phyloP scores from a whole-genome alignment of 768 basidiomycete species.

The Macrocybe gigantea region DNA sequence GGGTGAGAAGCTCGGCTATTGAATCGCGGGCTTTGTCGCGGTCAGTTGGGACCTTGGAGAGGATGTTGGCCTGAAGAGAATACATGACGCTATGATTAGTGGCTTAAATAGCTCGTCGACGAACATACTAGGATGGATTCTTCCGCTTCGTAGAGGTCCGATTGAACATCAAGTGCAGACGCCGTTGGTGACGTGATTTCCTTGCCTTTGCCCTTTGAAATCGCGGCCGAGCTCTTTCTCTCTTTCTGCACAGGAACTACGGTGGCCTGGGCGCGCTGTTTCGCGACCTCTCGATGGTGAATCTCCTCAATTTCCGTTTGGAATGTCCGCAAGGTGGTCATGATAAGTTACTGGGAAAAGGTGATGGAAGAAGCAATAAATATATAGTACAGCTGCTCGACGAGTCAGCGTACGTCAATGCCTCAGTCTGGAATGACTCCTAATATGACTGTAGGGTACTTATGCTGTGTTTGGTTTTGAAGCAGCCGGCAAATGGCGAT shows the following conservation, averaged over 20 bases:
- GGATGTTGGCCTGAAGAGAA: conserved; percentile 34
- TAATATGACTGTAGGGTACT: too few relatives aligned
- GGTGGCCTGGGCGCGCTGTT: conserved; percentile 44
- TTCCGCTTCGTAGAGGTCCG: conserved; percentile 41
- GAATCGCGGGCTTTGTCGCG: conserved; percentile 56
- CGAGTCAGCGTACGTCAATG: conserved; percentile 14
- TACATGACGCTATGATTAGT: conserved; percentile 3
- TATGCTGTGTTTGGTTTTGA: not conserved
- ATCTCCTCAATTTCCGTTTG: conserved; percentile 79
- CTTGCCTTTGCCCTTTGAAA: conserved; percentile 36
- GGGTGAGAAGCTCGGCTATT: conserved; percentile 62
- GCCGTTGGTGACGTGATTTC: conserved; percentile 6
- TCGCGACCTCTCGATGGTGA: conserved; percentile 58
- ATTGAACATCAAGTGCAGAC: conserved; percentile 8
- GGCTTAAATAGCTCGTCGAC: not conserved
- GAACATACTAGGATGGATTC: conserved; percentile 46
- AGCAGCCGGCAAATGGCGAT: too few relatives aligned
- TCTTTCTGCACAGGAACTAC: conserved; percentile 16
- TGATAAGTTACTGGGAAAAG: conserved; percentile 13
- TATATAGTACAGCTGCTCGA: conserved; percentile 8
- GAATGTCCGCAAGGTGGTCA: conserved; percentile 55
- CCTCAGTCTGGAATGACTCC: not conserved
- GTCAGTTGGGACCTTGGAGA: conserved; percentile 34
- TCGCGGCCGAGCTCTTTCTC: conserved; percentile 25
- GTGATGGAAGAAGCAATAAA: not conserved